These are phyloP conservation scores for Botrytis hyacinthi DNA, from an alignment of 2,329 filamentous ascomycete genomes.

Conservation along the genomic window DNA sequence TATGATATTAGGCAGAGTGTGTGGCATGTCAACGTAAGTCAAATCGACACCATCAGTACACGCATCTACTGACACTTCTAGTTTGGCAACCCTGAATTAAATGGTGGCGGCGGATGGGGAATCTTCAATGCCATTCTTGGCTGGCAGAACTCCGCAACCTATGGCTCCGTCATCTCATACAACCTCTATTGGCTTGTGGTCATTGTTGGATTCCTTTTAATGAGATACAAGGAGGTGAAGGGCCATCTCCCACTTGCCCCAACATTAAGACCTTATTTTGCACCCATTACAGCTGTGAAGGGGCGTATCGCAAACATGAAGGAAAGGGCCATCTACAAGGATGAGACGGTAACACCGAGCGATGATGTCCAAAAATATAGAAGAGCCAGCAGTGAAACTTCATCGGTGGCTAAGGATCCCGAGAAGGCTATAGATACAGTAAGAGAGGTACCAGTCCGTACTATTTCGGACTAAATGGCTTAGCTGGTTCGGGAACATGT, in stretches of 20 bases:
- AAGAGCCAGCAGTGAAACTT: background rate
- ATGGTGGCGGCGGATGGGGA: slow-evolving; percentile 78
- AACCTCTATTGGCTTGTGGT: slow-evolving; percentile 82
- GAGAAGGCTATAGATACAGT: slow-evolving; percentile 19
- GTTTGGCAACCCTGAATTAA: slow-evolving; percentile 74
- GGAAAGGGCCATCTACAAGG: slow-evolving; percentile 14
- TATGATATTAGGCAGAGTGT: slow-evolving; percentile 77
- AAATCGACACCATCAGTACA: background rate
- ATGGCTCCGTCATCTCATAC: slow-evolving; percentile 83
- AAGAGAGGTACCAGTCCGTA: slow-evolving; percentile 17
- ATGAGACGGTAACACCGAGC: background rate
- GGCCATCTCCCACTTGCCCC: slow-evolving; percentile 44
- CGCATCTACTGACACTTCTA: slow-evolving; percentile 38
- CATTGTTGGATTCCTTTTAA: slow-evolving; percentile 60
- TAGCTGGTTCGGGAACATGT: background rate
- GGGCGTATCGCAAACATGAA: slow-evolving; percentile 10
- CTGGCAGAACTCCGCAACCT: slow-evolving; percentile 86
- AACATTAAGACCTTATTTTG: slow-evolving; percentile 6
- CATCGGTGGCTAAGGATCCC: slow-evolving; percentile 14
- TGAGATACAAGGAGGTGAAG: slow-evolving; percentile 65
- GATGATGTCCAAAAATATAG: background rate
- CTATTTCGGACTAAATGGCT: slow-evolving; percentile 21
- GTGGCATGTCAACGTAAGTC: slow-evolving; percentile 75
- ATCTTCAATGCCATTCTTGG: slow-evolving; percentile 84
- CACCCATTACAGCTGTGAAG: slow-evolving; percentile 7